A percentile compares a stretch with the other conserved stretches of the same genome.
phyloP scores from a whole-genome alignment of 371 early-diverging fungal genomes.

The Mucor saturninus region DNA sequence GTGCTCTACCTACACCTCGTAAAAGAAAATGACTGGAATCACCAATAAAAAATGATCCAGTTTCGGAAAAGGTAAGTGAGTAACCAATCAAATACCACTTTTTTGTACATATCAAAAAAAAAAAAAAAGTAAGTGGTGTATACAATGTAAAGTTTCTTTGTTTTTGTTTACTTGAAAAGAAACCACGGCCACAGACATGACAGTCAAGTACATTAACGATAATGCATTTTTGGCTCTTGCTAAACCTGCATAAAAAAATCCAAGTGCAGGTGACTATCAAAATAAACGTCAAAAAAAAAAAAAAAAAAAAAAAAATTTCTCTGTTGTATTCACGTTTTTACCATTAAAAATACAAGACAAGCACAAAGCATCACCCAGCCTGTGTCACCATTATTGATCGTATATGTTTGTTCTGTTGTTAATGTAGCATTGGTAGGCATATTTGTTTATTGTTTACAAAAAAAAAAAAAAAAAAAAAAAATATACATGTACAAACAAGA shows the following conservation, averaged over 20 bases:
- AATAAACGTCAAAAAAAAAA: background rate
- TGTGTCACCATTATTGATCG: slow-evolving; percentile 64
- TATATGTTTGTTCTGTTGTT: slow-evolving; percentile 4
- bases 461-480: slow-evolving; percentile 4
- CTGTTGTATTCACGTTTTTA: too few species aligned
- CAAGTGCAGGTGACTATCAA: slow-evolving; percentile 66
- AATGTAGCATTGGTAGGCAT: background rate
- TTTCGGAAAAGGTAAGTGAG: slow-evolving; percentile 76
- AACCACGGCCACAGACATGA: slow-evolving; percentile 83
- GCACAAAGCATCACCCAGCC: slow-evolving; percentile 69
- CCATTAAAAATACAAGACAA: slow-evolving; percentile 52
- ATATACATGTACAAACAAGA: background rate
- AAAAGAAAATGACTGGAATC: slow-evolving; percentile 64
- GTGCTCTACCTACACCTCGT: slow-evolving; percentile 41
- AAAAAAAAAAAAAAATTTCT: background rate
- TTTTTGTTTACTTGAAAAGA: slow-evolving; percentile 62
- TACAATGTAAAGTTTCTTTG: background rate
- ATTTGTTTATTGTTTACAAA: background rate
- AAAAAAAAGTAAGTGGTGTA: background rate
- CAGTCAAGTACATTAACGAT: slow-evolving; percentile 79
- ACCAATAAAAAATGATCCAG: slow-evolving; percentile 77
- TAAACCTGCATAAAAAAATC: slow-evolving; percentile 86
- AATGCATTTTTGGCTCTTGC: slow-evolving; percentile 80
- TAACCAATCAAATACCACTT: slow-evolving; percentile 89
- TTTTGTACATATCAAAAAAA: background rate